phyloP scores from a whole-genome alignment of 148 eudicot species.

The Chenopodium berlandieri region DNA sequence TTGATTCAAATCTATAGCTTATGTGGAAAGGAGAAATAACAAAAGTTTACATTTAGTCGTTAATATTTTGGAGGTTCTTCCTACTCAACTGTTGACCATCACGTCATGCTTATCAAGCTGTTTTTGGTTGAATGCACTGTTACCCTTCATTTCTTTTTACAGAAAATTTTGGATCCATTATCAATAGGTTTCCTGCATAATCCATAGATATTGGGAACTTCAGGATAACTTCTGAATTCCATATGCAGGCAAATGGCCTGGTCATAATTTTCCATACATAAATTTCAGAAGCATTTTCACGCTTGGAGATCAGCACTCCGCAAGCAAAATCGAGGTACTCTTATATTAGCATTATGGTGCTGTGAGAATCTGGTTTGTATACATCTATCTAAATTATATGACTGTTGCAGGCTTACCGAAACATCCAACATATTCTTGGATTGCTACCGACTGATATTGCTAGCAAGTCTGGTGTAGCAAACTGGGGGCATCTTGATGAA shows the following conservation, averaged over 20 bases:
- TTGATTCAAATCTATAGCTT: too few relatives aligned
- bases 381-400: slow-evolving; percentile 9
- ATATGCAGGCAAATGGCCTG: slow-evolving; percentile 67
- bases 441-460: slow-evolving; percentile 71
- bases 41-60: too few relatives aligned
- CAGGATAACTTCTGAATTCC: background rate
- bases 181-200: background rate
- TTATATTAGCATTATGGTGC: background rate
- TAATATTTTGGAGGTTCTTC: background rate
- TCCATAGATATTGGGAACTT: background rate
- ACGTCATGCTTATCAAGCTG: background rate
- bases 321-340: slow-evolving; percentile 80
- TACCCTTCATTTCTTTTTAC: background rate
- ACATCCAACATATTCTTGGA: slow-evolving; percentile 76
- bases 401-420: slow-evolving; percentile 50
- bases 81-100: background rate
- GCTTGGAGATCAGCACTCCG: slow-evolving; percentile 66
- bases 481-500: slow-evolving; percentile 91
- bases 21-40: too few relatives aligned
- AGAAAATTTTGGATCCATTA: background rate
- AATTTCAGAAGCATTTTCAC: slow-evolving; percentile 77
- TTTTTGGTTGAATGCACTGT: background rate
- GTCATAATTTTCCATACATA: slow-evolving; percentile 73
- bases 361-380: background rate
- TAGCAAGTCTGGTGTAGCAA: slow-evolving; percentile 49